Percentiles rank a stretch among this genome's conserved stretches.
phyloP scores from a whole-genome alignment of 2,329 filamentous ascomycete genomes.

The Venturia carpophila region DNA sequence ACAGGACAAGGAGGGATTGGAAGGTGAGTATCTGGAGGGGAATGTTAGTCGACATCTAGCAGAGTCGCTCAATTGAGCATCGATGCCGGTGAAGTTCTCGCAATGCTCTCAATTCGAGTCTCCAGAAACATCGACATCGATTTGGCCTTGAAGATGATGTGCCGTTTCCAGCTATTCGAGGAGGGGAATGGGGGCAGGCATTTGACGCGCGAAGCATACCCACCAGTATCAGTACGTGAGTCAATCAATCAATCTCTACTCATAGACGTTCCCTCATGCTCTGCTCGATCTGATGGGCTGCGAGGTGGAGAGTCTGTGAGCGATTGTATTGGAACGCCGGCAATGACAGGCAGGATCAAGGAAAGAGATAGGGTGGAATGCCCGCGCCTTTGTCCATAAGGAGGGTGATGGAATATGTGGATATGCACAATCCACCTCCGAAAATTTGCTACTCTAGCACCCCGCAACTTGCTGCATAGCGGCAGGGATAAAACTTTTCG shows the following conservation, averaged over 20 bases:
- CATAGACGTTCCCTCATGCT: background rate
- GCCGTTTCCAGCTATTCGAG: background rate
- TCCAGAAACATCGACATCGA: background rate
- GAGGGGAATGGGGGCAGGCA: background rate
- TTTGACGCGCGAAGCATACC: background rate
- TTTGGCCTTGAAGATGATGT: background rate
- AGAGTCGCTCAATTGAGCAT: background rate
- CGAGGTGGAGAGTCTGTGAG: background rate
- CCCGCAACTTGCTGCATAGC: background rate
- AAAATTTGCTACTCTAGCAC: conserved; percentile 9
- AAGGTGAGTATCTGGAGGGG: background rate
- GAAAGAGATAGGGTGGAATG: background rate
- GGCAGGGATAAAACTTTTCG: conserved; percentile 7
- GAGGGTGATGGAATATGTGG: background rate
- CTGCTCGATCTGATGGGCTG: background rate
- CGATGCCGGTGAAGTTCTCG: background rate
- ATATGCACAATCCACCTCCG: conserved; percentile 7
- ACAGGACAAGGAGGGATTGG: background rate
- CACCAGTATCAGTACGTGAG: background rate
- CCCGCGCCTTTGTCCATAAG: background rate
- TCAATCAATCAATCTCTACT: background rate
- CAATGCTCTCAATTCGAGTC: background rate
- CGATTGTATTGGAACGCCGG: background rate
- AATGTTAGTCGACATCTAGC: background rate
- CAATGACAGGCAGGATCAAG: conserved; percentile 10